Evolutionary conservation across 208 protist species (phyloP).

Genomic region (Acanthamoeba royreba): DNA sequence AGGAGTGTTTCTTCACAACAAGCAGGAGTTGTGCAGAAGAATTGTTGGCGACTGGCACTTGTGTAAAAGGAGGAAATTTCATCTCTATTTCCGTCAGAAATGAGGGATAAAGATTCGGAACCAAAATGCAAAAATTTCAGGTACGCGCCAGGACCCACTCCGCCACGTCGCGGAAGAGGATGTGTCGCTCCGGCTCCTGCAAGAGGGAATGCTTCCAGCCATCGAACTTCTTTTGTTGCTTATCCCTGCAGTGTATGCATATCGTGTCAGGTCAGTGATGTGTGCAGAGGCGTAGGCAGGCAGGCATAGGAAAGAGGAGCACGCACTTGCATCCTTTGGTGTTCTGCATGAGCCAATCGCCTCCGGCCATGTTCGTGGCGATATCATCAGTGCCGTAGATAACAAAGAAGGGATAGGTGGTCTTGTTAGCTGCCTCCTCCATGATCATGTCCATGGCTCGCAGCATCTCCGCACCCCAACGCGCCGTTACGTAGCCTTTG

Average conservation of each 20-base stretch:
- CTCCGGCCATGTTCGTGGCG: neutral
- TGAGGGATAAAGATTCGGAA: too few species aligned
- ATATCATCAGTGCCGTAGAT: neutral
- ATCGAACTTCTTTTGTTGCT: neutral
- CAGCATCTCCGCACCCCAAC: neutral
- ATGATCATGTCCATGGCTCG: neutral
- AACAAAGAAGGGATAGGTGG: neutral
- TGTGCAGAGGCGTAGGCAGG: neutral
- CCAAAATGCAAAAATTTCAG: neutral
- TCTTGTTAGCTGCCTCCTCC: constrained; percentile 1
- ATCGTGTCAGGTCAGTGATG: too few species aligned
- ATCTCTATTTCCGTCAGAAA: neutral
- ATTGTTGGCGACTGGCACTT: too few species aligned
- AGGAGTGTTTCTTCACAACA: too few species aligned
- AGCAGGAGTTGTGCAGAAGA: too few species aligned
- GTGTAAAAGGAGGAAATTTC: too few species aligned
- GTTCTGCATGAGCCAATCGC: neutral
- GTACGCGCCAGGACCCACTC: neutral
- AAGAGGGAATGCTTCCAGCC: neutral
- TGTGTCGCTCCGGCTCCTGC: neutral
- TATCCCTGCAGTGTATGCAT: neutral
- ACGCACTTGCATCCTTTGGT: neutral
- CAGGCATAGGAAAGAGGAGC: neutral
- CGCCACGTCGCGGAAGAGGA: neutral
- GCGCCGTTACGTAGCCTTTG: neutral